Conservation (phyloP, 2,329 filamentous ascomycete genomes). For the Aspergillus costaricaensis region DNA sequence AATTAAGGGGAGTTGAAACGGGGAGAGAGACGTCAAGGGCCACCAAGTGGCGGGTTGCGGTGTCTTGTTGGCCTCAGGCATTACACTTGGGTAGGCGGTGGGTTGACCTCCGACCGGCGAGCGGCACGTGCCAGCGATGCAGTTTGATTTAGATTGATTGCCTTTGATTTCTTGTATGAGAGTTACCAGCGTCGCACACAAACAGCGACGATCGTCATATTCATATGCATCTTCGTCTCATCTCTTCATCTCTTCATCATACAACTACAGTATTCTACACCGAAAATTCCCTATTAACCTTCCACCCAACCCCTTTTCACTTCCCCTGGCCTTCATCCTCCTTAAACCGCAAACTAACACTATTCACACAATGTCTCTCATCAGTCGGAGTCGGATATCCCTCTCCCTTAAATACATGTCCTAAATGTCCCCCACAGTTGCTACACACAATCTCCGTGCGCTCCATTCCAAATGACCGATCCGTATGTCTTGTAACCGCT, state of each 20-base stretch:
- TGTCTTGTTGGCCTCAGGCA: slow-evolving; percentile 29
- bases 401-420: slow-evolving; percentile 91
- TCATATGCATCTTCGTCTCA: neutral
- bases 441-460: slow-evolving; percentile 91
- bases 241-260: neutral
- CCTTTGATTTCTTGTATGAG: too few species aligned
- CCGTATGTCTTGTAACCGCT: slow-evolving; percentile 79
- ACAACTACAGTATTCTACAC: slow-evolving; percentile 8
- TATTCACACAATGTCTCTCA: slow-evolving; percentile 97
- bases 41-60: slow-evolving; percentile 33
- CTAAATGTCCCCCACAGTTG: slow-evolving; percentile 90
- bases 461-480: slow-evolving; percentile 75
- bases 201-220: neutral
- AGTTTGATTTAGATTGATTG: slow-evolving; percentile 10
- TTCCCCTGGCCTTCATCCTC: slow-evolving; percentile 59
- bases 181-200: neutral
- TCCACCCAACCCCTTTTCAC: slow-evolving; percentile 16
- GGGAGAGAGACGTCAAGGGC: slow-evolving; percentile 19
- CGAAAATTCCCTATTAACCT: too few species aligned
- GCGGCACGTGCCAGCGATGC: slow-evolving; percentile 26
- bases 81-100: neutral
- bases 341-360: slow-evolving; percentile 81
- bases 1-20: slow-evolving; percentile 4
- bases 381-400: slow-evolving; percentile 82
- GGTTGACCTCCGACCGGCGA: slow-evolving; percentile 19